Evolutionary conservation across 2,329 filamentous ascomycete species (phyloP), one percentile per base, ranked within the genome.

Genomic region (Cordyceps farinosa): DNA sequence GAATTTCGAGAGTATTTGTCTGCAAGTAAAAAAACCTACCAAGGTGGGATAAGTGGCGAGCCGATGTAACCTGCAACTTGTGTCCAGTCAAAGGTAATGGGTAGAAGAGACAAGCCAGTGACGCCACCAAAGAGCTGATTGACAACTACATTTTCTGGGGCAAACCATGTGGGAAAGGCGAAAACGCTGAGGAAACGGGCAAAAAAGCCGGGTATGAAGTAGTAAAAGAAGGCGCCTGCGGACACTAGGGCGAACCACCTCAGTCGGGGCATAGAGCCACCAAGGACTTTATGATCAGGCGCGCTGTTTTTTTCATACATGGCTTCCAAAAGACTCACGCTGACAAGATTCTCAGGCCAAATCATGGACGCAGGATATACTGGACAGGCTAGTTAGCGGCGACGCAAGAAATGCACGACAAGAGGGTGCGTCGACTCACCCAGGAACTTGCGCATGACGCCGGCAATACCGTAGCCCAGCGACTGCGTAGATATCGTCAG

Each of bases 31-130:
- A 51, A 8, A 11, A 27, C 80, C 64, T 71, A 84, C 83, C 87
- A 91, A 5, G 89, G 89, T 3, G 87, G 84, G 56, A 90, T 87
- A 44, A 91, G 75, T 27, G 88, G 89, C 10, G 86, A 89, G 36
- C 84, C 84, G 58, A 89, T 79, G 65, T 85, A 91, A 53, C 87
- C 89, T 3, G 87, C 82, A 59, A 91, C 82, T 68, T 90, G 87
- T 5, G 87, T 88, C 88, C 89, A 91, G 77, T 92, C 89, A 70
- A 92, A 90, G 0, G 88, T 91, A 38, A 92, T 84, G 1, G 89
- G 89, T 7, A 91, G 75, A 34, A 92, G 70, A 0, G 86, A 89
- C 3, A 92, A 66, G 0, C 90, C 89, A 0, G 86, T 88, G 55
- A 79, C 80, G 1, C 87, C 88, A 2, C 90, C 90, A 67, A 92